Percentiles rank a stretch among this genome's conserved stretches.
phyloP scores from a whole-genome alignment of 202 grass and related monocot species.

The Dendrocalamus latiflorus region DNA sequence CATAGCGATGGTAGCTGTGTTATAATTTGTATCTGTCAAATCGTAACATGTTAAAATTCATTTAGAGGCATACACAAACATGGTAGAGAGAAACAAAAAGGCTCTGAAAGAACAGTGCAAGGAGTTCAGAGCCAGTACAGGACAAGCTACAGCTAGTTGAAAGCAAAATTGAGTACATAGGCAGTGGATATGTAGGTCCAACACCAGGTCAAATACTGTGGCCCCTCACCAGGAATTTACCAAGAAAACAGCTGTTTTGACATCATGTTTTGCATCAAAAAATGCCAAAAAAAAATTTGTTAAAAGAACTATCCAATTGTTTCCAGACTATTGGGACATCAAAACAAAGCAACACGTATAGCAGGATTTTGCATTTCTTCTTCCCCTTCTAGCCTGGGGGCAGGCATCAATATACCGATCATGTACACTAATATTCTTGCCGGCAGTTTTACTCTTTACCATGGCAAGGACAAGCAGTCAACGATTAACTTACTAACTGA shows the following conservation, averaged over 20 bases:
- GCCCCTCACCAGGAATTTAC: too few relatives aligned
- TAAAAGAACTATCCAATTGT: neutral
- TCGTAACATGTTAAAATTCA: too few relatives aligned
- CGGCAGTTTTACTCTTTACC: neutral
- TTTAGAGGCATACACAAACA: too few relatives aligned
- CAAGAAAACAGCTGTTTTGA: neutral
- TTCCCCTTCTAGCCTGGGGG: neutral
- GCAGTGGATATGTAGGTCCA: too few relatives aligned
- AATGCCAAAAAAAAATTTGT: neutral
- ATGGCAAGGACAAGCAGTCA: neutral
- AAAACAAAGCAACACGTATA: neutral
- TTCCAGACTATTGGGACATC: neutral
- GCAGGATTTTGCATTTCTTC: neutral
- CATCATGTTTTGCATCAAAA: neutral
- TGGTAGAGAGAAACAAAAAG: too few relatives aligned
- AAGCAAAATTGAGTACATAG: too few relatives aligned
- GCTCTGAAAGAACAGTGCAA: too few relatives aligned
- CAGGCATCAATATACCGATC: neutral
- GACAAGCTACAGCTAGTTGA: too few relatives aligned
- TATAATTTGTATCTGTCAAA: too few relatives aligned
- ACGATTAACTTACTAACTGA: neutral
- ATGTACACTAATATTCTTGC: neutral
- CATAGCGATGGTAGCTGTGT: too few relatives aligned
- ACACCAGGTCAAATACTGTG: too few relatives aligned
- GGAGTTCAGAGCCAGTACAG: too few relatives aligned